Base-by-base conservation (phyloP, 2,329 filamentous ascomycete genomes). In the Penicillium psychrosexuale region DNA sequence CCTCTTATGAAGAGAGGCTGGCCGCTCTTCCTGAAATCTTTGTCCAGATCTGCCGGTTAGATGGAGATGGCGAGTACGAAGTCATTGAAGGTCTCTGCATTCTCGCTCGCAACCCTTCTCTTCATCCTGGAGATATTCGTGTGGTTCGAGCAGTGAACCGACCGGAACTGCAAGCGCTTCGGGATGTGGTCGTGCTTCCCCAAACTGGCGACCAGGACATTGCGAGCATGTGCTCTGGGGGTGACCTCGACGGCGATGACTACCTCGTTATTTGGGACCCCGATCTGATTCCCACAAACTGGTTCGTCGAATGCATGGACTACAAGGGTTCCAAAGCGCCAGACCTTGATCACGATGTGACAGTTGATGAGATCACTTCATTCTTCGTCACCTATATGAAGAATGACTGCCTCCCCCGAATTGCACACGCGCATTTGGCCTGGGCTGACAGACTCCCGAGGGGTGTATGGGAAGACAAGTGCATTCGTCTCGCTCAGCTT, bases 341-440 rank as follows among this genome's bases (percentile, higher is more conserved):
- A 12, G 76, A 80, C 19, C 77, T 87, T 7, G 72, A 82, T 6
- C 77, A 82, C 0, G 80, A 85, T 4, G 89, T 97, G 12, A 84
- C 82, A 0, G 82, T 89, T 0, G 77, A 84, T 5, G 88, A 96
- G 57, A 83, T 97, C 43, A 86, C 84, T 28, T 81, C 85, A 0
- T 97, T 97, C 74, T 97, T 97, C 65, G 89, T 96, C 30, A 84
- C 84, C 3, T 96, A 96, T 65, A 92, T 97, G 84, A 94, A 95
- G 75, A 92, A 95, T 61, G 90, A 97, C 66, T 83, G 83, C 12
- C 81, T 99, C 2, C 85, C 86, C 1, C 79, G 81, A 3, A 96
- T 99, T 66, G 94, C 94, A 0, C 82, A 84, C 61, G 84, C 91
- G 0, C 94, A 99, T 72, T 76, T 96, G 17, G 92, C 86, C 1